phyloP scores from a whole-genome alignment of 1,139 yeast genomes.

The Debaryomycetaceae sp. region DNA sequence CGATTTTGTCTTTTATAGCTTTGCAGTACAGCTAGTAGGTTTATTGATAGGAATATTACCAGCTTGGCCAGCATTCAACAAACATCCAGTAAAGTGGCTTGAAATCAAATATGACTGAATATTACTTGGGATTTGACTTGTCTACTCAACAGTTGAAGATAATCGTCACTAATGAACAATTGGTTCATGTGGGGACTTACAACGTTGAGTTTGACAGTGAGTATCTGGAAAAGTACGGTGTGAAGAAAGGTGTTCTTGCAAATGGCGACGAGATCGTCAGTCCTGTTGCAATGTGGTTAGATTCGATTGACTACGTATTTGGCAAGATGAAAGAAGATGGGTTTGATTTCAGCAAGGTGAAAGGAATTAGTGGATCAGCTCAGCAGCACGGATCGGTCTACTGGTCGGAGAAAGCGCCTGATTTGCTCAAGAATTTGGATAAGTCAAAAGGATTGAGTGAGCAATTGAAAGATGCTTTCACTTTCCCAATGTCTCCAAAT shows the following conservation, averaged over 20 bases:
- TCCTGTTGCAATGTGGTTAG: slow-evolving; percentile 91
- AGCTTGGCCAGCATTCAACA: slow-evolving; percentile 53
- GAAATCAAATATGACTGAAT: slow-evolving; percentile 26
- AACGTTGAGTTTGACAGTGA: slow-evolving; percentile 72
- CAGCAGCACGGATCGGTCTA: slow-evolving; percentile 92
- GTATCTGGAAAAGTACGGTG: slow-evolving; percentile 51
- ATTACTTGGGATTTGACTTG: slow-evolving; percentile 74
- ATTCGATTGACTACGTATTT: slow-evolving; percentile 69
- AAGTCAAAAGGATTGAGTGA: slow-evolving; percentile 28
- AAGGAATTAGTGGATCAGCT: slow-evolving; percentile 78
- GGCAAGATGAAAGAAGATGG: slow-evolving; percentile 46
- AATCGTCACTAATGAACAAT: slow-evolving; percentile 55
- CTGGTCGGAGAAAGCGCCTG: slow-evolving; percentile 57
- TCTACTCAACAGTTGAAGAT: slow-evolving; percentile 89
- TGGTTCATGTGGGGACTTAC: slow-evolving; percentile 55
- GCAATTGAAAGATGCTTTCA: slow-evolving; percentile 52
- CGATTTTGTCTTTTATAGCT: slow-evolving; percentile 29
- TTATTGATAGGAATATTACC: slow-evolving; percentile 46
- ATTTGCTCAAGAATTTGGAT: slow-evolving; percentile 30
- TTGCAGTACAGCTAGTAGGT: slow-evolving; percentile 31
- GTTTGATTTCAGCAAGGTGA: slow-evolving; percentile 61
- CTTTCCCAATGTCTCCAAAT: slow-evolving; percentile 72
- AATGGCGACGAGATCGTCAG: slow-evolving; percentile 56
- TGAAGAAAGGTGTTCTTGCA: slow-evolving; percentile 68
- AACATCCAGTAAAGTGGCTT: slow-evolving; percentile 44